phyloP scores from a whole-genome alignment of 306 rosid species.

The Hippophae gyantsensis region DNA sequence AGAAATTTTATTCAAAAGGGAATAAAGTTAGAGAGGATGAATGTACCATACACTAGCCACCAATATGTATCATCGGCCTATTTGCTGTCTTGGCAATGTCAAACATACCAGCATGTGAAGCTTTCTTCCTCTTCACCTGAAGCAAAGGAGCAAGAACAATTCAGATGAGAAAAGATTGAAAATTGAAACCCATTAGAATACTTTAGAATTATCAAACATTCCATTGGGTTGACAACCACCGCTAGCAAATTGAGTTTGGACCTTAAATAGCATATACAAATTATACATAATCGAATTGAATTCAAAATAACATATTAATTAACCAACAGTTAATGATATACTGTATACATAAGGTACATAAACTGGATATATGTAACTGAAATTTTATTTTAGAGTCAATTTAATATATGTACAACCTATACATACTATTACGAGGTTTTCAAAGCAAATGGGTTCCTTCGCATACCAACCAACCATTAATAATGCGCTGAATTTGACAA shows the following conservation, averaged over 20 bases:
- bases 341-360: too few species aligned
- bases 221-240: background rate
- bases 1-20: background rate
- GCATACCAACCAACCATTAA: background rate
- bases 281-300: too few species aligned
- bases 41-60: slow-evolving; percentile 55
- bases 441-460: background rate
- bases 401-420: too few species aligned
- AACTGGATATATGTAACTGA: too few species aligned
- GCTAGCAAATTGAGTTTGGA: too few species aligned
- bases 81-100: slow-evolving; percentile 84
- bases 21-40: background rate
- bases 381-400: too few species aligned
- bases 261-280: too few species aligned
- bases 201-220: background rate
- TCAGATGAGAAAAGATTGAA: background rate
- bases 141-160: slow-evolving; percentile 10
- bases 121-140: slow-evolving; percentile 91
- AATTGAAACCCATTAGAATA: background rate
- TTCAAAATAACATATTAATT: too few species aligned
- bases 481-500: background rate
- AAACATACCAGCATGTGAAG: slow-evolving; percentile 92
- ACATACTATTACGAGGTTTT: background rate
- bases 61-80: slow-evolving; percentile 95
- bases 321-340: too few species aligned